A percentile compares a stretch with the other conserved stretches of the same genome.
These are phyloP conservation scores for Epichloe aotearoae DNA, from an alignment of 2,329 filamentous ascomycete species.

Conservation along the genomic window DNA sequence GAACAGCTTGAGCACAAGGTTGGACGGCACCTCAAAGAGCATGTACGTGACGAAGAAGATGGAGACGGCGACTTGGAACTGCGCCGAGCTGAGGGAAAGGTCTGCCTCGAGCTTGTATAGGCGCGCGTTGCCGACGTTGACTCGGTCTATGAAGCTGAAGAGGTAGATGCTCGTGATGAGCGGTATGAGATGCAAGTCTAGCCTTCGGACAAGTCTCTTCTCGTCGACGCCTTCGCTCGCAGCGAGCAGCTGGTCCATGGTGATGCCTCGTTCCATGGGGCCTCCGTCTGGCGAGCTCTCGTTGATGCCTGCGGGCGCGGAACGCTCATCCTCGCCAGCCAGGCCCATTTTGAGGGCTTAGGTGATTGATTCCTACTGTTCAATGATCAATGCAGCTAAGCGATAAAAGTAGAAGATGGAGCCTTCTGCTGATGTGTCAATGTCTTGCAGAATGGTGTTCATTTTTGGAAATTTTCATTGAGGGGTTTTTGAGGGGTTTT, in stretches of 20 bases:
- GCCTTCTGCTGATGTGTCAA: no score
- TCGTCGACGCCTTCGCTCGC: conserved; percentile 22
- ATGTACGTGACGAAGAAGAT: conserved; percentile 55
- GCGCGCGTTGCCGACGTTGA: conserved; percentile 62
- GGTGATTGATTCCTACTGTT: background rate
- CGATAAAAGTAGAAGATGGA: no score
- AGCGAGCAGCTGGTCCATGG: conserved; percentile 9
- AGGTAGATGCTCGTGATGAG: conserved; percentile 58
- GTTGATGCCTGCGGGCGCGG: background rate
- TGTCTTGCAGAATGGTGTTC: no score
- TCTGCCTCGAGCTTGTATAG: conserved; percentile 54
- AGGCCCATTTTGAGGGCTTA: background rate
- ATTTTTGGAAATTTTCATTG: no score
- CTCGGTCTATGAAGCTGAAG: conserved; percentile 60
- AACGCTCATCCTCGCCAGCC: background rate
- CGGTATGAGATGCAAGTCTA: conserved; percentile 52
- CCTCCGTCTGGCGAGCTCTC: background rate
- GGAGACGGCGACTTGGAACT: conserved; percentile 57
- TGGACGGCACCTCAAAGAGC: conserved; percentile 50
- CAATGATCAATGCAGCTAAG: no score
- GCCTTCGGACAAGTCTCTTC: conserved; percentile 46
- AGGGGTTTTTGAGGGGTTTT: no score
- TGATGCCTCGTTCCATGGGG: background rate
- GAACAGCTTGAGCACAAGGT: conserved; percentile 49
- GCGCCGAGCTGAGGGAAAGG: conserved; percentile 42